Base-by-base conservation (phyloP, 345 rosid genomes). In the Citrus hindsii region DNA sequence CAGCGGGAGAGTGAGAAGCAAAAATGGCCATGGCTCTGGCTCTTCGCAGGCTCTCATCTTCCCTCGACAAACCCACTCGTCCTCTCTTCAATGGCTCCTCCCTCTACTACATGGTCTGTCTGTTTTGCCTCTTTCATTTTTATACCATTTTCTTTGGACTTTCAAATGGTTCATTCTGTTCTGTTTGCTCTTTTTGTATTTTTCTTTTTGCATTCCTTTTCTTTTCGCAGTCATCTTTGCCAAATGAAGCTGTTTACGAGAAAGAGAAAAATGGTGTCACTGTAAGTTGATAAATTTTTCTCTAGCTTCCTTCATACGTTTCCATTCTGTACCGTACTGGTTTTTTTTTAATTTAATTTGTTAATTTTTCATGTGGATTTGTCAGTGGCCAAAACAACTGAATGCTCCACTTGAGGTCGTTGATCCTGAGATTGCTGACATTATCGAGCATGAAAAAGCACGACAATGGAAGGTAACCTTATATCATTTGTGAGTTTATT, bases 341-440 rank as follows among this genome's bases (percentile, higher is more conserved):
- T 78, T 62, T 27, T 21, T 19, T 40, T 21, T 64, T 0, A 1
- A 46, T 12, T 46, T 13, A 3, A 46, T 13, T 46, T 46, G 51
- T 46, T 22, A 35, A n/a, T 27, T 63, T 42, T 56, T 51, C 25
- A 2, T 24, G 9, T 59, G 60, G 72, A 40, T 18, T 56, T 24
- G 69, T 22, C 87, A 96, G 99, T 96, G 99, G 98, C 95, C 98
- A 21, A 96, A 96, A 84, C 98, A 94, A 84, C 92, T 96, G 59
- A 96, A 94, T 79, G 94, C 94, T 58, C 85, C 99, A 9, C 89
- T 96, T 77, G 97, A 90, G 80, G 92, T n/a, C 5, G 97, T 96
- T 55, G 99, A 96, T 76, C 97, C 98, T 64, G 98, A 92, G 86
- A 92, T 96, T 83, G 92, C 98, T 69, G 93, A 96, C 74, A 96